Conservation (phyloP, 2,329 filamentous ascomycete species). For the Trichoderma brevicompactum region DNA sequence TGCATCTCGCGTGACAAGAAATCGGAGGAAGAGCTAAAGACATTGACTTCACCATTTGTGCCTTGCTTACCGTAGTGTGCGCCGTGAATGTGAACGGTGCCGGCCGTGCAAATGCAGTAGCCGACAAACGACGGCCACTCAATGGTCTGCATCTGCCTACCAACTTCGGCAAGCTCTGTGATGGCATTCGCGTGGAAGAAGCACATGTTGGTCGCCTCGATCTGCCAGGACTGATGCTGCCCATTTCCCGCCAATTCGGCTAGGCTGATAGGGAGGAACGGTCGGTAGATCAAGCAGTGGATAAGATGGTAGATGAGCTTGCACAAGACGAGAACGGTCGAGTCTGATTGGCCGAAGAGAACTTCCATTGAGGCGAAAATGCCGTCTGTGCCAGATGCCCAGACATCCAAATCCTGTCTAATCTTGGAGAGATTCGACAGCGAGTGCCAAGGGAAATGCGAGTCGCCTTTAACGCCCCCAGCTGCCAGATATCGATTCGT, state of each 20-base stretch:
- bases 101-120: conserved; percentile 84
- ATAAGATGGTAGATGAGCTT: conserved; percentile 87
- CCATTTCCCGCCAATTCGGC: conserved; percentile 78
- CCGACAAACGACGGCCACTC: conserved; percentile 88
- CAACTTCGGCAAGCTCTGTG: conserved; percentile 78
- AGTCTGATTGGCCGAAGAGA: conserved; percentile 77
- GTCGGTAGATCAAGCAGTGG: conserved; percentile 84
- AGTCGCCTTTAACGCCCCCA: conserved; percentile 85
- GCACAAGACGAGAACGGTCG: conserved; percentile 77
- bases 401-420: conserved; percentile 80
- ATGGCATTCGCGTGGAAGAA: conserved; percentile 87
- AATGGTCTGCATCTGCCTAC: conserved; percentile 71
- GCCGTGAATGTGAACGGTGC: conserved; percentile 86
- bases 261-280: conserved; percentile 83
- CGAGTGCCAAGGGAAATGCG: conserved; percentile 89
- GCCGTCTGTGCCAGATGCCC: conserved; percentile 81
- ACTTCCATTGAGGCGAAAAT: conserved; percentile 76
- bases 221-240: conserved; percentile 91
- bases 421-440: conserved; percentile 86
- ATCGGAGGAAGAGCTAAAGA: conserved; percentile 67
- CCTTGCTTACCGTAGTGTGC: conserved; percentile 70
- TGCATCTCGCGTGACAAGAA: conserved; percentile 80
- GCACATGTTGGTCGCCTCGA: conserved; percentile 86
- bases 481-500: conserved; percentile 84
- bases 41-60: conserved; percentile 57